Evolutionary conservation across 1,284 basidiomycete species (phyloP), one percentile per base, ranked within the genome.

Genomic region (Leccinum ponderosum): DNA sequence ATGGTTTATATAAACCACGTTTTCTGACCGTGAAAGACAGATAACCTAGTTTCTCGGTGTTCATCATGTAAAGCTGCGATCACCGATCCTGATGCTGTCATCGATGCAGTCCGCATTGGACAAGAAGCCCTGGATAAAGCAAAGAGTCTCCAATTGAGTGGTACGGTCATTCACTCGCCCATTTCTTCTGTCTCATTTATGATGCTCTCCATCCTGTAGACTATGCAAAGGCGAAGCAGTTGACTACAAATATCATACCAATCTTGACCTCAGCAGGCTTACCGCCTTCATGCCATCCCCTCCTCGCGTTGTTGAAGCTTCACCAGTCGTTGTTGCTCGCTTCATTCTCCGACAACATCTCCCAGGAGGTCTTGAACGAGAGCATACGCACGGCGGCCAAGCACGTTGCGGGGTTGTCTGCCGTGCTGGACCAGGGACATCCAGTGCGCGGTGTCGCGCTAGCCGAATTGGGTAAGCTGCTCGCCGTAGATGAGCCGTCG

Each of bases 381-480:
- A 79, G 83, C 0, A 82, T 91, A 59, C 78, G 82, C n/a, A 80
- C 80, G 4, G 82, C 88, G 0, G 81, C 82, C 8, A 81, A 80
- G 54, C 80, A 85, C 4, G 80, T 80, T 14, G 78, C 81, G 1
- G 94, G 88, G 0, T 75, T 89, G 15, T 74, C 75, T 14, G 72
- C 71, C 3, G 71, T 93, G 4, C 83, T 93, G 25, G 73, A 80
- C 0, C 73, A 79, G 14, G 91, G 91, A 3, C 95, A 97, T 73
- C 95, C 95, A 0, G 83, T 90, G 0, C 82, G 91, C 4, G 93
- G 85, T 0, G 76, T 97, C 39, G 86, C 90, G 4, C 77, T 91
- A 5, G 87, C 90, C 2, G 93, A 95, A 70, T 78, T 94, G 15
- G 94, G 91, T 0, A 95, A 94, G 73, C 76, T 95, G 3, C 79